phyloP scores from a whole-genome alignment of 768 basidiomycete species.

The Leccinum longicurvipes region DNA sequence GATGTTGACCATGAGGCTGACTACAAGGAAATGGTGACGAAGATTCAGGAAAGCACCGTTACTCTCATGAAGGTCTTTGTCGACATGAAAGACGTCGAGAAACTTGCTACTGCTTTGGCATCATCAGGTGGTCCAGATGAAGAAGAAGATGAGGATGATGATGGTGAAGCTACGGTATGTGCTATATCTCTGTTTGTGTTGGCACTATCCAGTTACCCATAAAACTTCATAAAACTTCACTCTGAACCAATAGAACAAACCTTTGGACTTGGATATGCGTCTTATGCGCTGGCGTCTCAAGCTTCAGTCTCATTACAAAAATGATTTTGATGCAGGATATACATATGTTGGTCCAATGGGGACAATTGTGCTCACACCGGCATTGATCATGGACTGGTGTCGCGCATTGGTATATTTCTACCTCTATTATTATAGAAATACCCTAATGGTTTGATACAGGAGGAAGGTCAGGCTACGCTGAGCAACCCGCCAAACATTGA shows the following conservation, averaged over 20 bases:
- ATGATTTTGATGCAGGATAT: neutral
- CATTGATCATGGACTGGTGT: slow-evolving; percentile 12
- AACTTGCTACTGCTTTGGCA: neutral
- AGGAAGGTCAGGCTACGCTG: slow-evolving; percentile 4
- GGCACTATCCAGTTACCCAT: too few species aligned
- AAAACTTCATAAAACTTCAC: too few species aligned
- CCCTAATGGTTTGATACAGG: neutral
- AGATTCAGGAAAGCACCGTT: neutral
- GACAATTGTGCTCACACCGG: neutral
- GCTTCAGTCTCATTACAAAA: slow-evolving; percentile 3
- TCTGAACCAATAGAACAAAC: too few species aligned
- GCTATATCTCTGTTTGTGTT: too few species aligned
- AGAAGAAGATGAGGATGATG: neutral
- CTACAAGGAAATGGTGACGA: slow-evolving; percentile 17
- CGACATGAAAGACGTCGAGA: slow-evolving; percentile 2
- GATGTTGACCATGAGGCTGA: slow-evolving; percentile 10
- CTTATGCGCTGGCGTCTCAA: neutral
- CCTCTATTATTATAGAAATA: neutral
- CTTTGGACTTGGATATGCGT: neutral
- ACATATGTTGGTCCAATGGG: slow-evolving; percentile 5
- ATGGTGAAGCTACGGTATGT: neutral
- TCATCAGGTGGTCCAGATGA: neutral
- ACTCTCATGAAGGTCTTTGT: slow-evolving; percentile 1
- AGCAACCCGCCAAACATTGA: neutral
- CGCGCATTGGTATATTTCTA: neutral